Evolutionary conservation across 768 basidiomycete species (phyloP).

Genomic region (Termitomyces sp.): DNA sequence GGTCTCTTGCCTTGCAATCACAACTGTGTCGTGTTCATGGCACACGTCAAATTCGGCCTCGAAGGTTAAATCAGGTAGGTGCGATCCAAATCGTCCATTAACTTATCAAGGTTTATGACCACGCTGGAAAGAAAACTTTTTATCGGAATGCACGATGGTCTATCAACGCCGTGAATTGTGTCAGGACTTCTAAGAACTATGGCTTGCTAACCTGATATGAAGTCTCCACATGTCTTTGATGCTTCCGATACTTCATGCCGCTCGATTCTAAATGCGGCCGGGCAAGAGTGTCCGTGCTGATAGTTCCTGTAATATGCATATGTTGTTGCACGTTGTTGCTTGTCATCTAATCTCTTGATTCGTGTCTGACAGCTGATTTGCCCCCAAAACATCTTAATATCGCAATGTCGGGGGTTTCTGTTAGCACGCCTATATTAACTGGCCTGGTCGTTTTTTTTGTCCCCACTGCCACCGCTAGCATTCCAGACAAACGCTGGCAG

Average conservation of each 20-base stretch:
- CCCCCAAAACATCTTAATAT: background rate
- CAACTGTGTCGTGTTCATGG: background rate
- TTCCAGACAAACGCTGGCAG: background rate
- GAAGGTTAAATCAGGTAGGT: too few relatives aligned
- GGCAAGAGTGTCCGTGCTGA: background rate
- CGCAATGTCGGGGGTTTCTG: background rate
- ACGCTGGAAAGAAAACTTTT: background rate
- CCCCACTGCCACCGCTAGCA: background rate
- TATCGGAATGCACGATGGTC: background rate
- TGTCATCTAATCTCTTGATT: background rate
- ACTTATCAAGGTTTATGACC: background rate
- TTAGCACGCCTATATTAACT: background rate
- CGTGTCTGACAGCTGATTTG: background rate
- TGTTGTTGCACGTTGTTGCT: too few relatives aligned
- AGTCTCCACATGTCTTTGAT: background rate
- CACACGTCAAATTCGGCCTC: background rate
- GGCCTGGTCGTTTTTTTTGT: background rate
- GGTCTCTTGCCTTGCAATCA: background rate
- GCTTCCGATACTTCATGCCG: background rate
- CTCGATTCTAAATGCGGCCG: background rate
- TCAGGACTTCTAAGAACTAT: background rate
- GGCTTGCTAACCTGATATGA: background rate
- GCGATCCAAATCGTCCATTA: background rate
- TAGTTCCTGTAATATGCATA: background rate
- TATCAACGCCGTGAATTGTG: background rate